phyloP scores from a whole-genome alignment of 345 rosid species.

The Ailanthus altissimus region DNA sequence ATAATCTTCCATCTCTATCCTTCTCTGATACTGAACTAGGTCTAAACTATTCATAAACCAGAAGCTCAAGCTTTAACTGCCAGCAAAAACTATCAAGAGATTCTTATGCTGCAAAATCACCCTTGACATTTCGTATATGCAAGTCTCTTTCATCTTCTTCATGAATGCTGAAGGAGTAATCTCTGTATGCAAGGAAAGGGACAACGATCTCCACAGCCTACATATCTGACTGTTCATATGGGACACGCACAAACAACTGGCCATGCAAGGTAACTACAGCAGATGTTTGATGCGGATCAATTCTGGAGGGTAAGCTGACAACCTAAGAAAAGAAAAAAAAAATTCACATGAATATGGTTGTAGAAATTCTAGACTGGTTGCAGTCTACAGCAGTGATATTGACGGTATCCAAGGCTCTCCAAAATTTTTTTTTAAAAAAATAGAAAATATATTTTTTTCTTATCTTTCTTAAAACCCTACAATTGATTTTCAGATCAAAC shows the following conservation, averaged over 20 bases:
- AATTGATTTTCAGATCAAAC: background rate
- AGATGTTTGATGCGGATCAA: slow-evolving; percentile 70
- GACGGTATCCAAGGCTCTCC: background rate
- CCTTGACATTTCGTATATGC: background rate
- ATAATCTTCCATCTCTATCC: background rate
- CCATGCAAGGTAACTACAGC: slow-evolving; percentile 80
- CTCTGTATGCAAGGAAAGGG: background rate
- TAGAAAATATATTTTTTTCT: background rate
- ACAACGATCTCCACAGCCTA: slow-evolving; percentile 11
- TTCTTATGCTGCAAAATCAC: slow-evolving; percentile 11
- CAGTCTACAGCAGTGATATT: background rate
- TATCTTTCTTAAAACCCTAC: background rate
- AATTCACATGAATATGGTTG: background rate
- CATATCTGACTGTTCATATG: slow-evolving; percentile 42
- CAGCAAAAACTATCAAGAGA: slow-evolving; percentile 1
- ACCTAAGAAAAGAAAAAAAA: slow-evolving; percentile 40
- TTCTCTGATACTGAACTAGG: background rate
- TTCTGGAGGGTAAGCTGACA: slow-evolving; percentile 62
- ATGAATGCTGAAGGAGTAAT: background rate
- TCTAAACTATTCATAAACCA: background rate
- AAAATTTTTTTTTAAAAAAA: background rate
- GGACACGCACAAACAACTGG: slow-evolving; percentile 66
- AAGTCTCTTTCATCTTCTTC: slow-evolving; percentile 4
- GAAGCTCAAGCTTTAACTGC: background rate
- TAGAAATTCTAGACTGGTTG: background rate